Conservation (phyloP, 176 grass and related monocot species). For the Triticum urartu region DNA sequence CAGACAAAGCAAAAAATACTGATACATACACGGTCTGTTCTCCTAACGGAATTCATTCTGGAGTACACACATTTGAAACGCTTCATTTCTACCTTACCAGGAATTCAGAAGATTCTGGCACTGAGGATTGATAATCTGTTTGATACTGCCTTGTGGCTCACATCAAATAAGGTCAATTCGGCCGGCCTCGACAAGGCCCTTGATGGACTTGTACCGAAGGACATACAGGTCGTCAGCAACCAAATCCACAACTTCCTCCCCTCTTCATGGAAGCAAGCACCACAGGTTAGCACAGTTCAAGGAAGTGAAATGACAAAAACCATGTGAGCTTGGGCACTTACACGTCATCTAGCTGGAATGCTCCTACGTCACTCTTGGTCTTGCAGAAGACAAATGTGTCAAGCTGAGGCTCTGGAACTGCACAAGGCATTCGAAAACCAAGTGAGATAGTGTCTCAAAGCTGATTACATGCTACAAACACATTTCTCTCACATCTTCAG, state of each 20-base stretch:
- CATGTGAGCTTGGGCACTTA: constrained; percentile 37
- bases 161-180: constrained; percentile 76
- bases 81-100: background rate
- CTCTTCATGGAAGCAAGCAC: constrained; percentile 48
- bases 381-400: constrained; percentile 96
- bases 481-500: background rate
- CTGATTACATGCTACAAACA: background rate
- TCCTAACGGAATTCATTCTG: background rate
- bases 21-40: background rate
- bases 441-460: background rate
- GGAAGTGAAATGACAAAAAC: background rate
- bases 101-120: constrained; percentile 4
- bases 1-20: background rate
- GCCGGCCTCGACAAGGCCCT: constrained; percentile 56
- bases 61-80: background rate
- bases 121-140: background rate
- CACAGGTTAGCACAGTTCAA: constrained; percentile 4
- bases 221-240: constrained; percentile 93
- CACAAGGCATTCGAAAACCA: background rate
- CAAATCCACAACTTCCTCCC: constrained; percentile 88
- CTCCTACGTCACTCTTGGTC: constrained; percentile 78
- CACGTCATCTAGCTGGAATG: constrained; percentile 94
- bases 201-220: constrained; percentile 91
- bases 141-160: background rate
- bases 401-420: constrained; percentile 82